Percentiles rank a stretch among this genome's conserved stretches.
phyloP scores from a whole-genome alignment of 139 green algal species.

The Closterium sp. region DNA sequence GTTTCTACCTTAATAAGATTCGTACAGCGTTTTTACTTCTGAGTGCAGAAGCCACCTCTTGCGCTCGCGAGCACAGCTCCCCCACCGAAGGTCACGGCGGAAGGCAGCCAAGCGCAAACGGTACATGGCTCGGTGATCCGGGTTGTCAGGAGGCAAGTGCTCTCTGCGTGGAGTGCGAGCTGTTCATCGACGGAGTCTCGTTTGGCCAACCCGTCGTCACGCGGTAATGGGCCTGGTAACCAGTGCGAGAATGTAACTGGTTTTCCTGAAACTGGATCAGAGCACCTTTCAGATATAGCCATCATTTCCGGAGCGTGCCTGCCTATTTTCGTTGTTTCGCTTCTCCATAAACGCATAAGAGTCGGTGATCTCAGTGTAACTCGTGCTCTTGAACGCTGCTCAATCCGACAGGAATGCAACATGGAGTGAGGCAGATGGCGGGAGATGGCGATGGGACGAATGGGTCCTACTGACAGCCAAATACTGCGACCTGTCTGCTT shows the following conservation, averaged over 20 bases:
- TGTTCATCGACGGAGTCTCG: conserved; percentile 38
- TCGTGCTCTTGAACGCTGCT: not conserved
- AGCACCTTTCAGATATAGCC: not conserved
- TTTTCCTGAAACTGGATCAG: not conserved
- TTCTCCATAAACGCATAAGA: not conserved
- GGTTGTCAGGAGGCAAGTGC: not conserved
- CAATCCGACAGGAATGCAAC: not conserved
- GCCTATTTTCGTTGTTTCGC: not conserved
- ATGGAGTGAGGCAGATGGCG: not conserved
- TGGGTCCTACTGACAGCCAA: conserved; percentile 76
- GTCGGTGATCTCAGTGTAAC: too few species aligned
- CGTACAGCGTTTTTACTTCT: not conserved
- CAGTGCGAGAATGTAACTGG: not conserved
- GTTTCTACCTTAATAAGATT: not conserved
- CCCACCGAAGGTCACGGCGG: not conserved
- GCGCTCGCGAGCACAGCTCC: not conserved
- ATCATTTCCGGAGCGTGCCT: not conserved
- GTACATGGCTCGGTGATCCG: not conserved
- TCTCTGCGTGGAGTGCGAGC: conserved; percentile 37
- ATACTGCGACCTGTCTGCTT: conserved; percentile 78
- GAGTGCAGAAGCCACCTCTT: not conserved
- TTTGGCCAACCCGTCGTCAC: conserved; percentile 36
- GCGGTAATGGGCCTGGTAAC: conserved; percentile 6
- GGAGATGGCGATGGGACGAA: conserved; percentile 65
- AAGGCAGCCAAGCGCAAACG: not conserved